phyloP scores from a whole-genome alignment of 2,329 filamentous ascomycete genomes.

The Didymella sp. region DNA sequence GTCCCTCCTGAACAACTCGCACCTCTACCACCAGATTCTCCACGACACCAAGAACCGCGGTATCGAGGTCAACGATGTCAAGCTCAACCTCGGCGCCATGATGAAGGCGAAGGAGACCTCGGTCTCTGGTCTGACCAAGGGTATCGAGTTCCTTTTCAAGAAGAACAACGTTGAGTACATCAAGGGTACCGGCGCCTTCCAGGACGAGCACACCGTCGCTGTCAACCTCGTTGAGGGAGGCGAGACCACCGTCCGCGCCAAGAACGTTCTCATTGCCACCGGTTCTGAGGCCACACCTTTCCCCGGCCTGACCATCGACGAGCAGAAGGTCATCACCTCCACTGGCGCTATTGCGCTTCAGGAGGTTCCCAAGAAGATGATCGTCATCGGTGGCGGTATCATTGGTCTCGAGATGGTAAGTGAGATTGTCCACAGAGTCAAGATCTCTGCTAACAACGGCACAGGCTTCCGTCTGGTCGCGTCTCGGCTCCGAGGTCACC shows the following conservation, averaged over 20 bases:
- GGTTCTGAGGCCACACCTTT: slow-evolving; percentile 96
- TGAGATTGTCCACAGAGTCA: not conserved
- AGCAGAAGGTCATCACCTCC: slow-evolving; percentile 96
- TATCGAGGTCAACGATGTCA: slow-evolving; percentile 96
- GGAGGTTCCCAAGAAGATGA: slow-evolving; percentile 93
- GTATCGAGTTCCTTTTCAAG: slow-evolving; percentile 97
- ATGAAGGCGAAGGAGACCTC: slow-evolving; percentile 99
- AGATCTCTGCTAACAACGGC: not conserved
- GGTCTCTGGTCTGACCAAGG: slow-evolving; percentile 88
- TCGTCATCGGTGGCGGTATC: slow-evolving; percentile 97
- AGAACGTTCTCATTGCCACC: slow-evolving; percentile 98
- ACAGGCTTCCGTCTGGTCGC: slow-evolving; percentile 88
- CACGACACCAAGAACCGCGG: slow-evolving; percentile 97
- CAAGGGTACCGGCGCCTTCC: slow-evolving; percentile 88
- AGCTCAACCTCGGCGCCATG: slow-evolving; percentile 92
- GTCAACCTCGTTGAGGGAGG: slow-evolving; percentile 90
- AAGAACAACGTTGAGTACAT: slow-evolving; percentile 99
- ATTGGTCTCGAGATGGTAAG: slow-evolving; percentile 96
- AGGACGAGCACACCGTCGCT: slow-evolving; percentile 88
- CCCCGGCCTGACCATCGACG: slow-evolving; percentile 92
- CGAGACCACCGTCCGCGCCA: slow-evolving; percentile 83
- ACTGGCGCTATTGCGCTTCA: slow-evolving; percentile 90
- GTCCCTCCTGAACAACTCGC: slow-evolving; percentile 99
- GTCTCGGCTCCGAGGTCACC: slow-evolving; percentile 91
- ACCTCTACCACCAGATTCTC: slow-evolving; percentile 94